Evolutionary conservation across 352 stramenopile species (phyloP).

Genomic region (Globisporangium alternatum): DNA sequence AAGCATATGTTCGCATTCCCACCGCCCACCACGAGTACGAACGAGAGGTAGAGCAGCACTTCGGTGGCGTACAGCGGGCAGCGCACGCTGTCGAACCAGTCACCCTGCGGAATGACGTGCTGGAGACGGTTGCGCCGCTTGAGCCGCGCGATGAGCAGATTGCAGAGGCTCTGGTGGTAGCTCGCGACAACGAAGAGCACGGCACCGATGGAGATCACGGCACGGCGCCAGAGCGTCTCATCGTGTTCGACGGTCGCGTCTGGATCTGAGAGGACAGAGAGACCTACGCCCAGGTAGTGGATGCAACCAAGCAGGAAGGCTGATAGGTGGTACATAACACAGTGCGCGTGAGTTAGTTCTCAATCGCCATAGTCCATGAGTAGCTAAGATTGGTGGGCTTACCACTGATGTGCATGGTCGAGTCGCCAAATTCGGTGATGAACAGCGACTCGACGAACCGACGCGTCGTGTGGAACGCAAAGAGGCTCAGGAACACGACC

Average conservation of each 20-base stretch:
- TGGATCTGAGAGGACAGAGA: slow-evolving; percentile 44
- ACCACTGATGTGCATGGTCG: slow-evolving; percentile 56
- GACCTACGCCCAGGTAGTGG: slow-evolving; percentile 57
- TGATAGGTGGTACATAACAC: slow-evolving; percentile 8
- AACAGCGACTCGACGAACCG: slow-evolving; percentile 59
- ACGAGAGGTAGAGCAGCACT: slow-evolving; percentile 56
- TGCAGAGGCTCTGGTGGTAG: slow-evolving; percentile 64
- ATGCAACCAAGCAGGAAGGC: slow-evolving; percentile 52
- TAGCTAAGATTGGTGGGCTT: slow-evolving; percentile 3
- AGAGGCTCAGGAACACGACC: slow-evolving; percentile 45
- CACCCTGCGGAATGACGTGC: slow-evolving; percentile 52
- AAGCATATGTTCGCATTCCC: slow-evolving; percentile 41
- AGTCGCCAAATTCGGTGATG: slow-evolving; percentile 62
- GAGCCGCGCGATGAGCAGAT: slow-evolving; percentile 49
- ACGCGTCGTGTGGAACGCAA: slow-evolving; percentile 47
- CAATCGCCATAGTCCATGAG: background rate
- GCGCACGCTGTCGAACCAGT: slow-evolving; percentile 65
- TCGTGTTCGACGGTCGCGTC: slow-evolving; percentile 21
- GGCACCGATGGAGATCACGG: slow-evolving; percentile 23
- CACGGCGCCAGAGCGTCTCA: slow-evolving; percentile 17
- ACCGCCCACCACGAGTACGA: slow-evolving; percentile 40
- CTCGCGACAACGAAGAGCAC: slow-evolving; percentile 42
- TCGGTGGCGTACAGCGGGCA: slow-evolving; percentile 66
- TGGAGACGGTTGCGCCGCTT: slow-evolving; percentile 47
- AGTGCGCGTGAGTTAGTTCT: background rate